Evolutionary conservation across 352 stramenopile genomes (phyloP).

Genomic region (Peronospora farinosa): DNA sequence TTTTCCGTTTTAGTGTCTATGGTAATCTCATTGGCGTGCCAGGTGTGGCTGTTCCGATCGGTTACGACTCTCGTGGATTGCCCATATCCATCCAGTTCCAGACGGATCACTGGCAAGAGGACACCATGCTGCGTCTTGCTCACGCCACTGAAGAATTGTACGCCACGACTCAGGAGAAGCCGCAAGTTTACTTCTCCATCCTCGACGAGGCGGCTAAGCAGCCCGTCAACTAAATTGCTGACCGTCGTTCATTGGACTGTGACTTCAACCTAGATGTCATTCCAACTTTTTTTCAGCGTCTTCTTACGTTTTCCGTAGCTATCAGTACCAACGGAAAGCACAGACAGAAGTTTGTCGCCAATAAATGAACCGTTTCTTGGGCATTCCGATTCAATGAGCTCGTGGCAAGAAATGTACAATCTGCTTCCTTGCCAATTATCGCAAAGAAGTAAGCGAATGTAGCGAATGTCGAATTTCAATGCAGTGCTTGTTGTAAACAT

Average conservation of each 20-base stretch:
- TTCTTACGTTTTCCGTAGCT: too few relatives aligned
- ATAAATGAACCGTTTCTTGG: too few relatives aligned
- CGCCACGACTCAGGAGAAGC: slow-evolving; percentile 34
- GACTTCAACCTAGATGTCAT: slow-evolving; percentile 7
- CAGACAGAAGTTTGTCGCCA: too few relatives aligned
- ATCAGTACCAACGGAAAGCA: too few relatives aligned
- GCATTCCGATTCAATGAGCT: too few relatives aligned
- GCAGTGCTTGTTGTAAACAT: too few relatives aligned
- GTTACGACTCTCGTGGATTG: slow-evolving; percentile 51
- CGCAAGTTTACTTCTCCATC: slow-evolving; percentile 63
- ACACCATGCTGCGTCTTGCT: slow-evolving; percentile 63
- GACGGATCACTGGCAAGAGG: slow-evolving; percentile 66
- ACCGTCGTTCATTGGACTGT: not conserved
- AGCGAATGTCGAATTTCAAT: too few relatives aligned
- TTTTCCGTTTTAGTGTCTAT: slow-evolving; percentile 83
- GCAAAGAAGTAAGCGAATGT: too few relatives aligned
- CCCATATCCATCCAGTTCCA: slow-evolving; percentile 81
- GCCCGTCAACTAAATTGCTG: slow-evolving; percentile 8
- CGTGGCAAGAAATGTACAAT: too few relatives aligned
- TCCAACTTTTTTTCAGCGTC: too few relatives aligned
- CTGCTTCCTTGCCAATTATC: too few relatives aligned
- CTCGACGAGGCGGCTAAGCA: slow-evolving; percentile 40
- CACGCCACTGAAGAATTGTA: slow-evolving; percentile 44
- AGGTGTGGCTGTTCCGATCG: slow-evolving; percentile 65
- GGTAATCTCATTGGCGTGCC: slow-evolving; percentile 86